Conservation (phyloP, 257 asterid species). For the Solanum acaule region DNA sequence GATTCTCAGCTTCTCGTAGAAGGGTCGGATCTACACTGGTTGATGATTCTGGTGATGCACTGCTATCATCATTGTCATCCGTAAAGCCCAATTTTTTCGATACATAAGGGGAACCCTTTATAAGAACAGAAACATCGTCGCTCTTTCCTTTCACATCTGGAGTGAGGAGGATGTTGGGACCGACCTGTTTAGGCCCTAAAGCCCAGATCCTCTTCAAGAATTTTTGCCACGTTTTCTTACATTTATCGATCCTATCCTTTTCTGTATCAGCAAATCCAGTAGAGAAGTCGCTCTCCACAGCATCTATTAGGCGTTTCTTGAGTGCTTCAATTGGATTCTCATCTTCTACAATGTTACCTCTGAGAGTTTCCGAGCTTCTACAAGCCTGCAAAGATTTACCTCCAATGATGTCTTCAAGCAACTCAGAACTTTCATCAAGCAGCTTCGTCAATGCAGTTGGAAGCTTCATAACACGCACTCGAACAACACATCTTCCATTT, state of each 20-base stretch:
- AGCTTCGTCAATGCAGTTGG: conserved; percentile 72
- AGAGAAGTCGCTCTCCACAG: conserved; percentile 49
- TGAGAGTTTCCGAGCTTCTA: conserved; percentile 45
- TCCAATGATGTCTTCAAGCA: conserved; percentile 68
- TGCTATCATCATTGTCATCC: conserved; percentile 13
- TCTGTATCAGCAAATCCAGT: conserved; percentile 34
- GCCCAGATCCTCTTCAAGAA: conserved; percentile 82
- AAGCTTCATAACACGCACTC: conserved; percentile 78
- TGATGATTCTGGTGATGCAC: conserved; percentile 22
- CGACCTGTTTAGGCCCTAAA: conserved; percentile 81
- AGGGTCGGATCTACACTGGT: conserved; percentile 22
- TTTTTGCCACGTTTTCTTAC: conserved; percentile 39
- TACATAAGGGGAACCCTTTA: conserved; percentile 59
- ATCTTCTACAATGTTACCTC: conserved; percentile 57
- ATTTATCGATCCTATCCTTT: conserved; percentile 51
- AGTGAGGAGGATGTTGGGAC: conserved; percentile 76
- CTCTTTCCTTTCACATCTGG: conserved; percentile 33
- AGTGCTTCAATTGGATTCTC: conserved; percentile 66
- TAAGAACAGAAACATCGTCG: conserved; percentile 42
- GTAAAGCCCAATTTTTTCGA: conserved; percentile 59
- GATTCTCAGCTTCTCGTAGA: conserved; percentile 55
- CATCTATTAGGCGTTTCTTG: conserved; percentile 60
- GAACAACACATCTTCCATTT: conserved; percentile 80
- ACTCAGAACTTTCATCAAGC: conserved; percentile 67
- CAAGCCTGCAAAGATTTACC: conserved; percentile 61